These are phyloP conservation scores for Dactylellina parvicollis DNA, from an alignment of 2,329 filamentous ascomycete genomes.

Conservation along the genomic window DNA sequence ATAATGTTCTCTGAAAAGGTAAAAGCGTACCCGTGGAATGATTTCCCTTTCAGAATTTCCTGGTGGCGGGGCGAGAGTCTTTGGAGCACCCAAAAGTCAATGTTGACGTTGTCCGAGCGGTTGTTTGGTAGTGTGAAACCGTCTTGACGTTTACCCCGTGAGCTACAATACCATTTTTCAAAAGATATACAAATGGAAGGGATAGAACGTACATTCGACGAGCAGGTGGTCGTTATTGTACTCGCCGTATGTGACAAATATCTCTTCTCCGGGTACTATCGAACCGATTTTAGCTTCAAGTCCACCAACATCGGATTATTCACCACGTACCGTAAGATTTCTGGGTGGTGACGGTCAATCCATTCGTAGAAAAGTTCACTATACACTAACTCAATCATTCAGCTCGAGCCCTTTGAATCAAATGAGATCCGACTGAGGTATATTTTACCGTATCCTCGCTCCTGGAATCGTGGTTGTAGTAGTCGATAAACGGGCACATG, in stretches of 20 bases:
- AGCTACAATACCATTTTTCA: not conserved
- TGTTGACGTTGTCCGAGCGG: constrained; percentile 31
- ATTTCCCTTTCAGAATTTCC: constrained; percentile 24
- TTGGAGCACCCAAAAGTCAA: constrained; percentile 35
- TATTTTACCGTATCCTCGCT: constrained; percentile 28
- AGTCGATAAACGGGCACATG: constrained; percentile 58
- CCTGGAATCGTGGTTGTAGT: constrained; percentile 56
- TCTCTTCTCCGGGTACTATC: constrained; percentile 66
- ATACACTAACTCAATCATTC: constrained; percentile 4
- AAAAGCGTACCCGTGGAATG: constrained; percentile 45
- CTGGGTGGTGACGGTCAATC: constrained; percentile 37
- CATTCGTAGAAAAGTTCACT: constrained; percentile 39
- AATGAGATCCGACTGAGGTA: too few relatives aligned
- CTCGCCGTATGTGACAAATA: constrained; percentile 75
- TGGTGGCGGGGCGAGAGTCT: constrained; percentile 19
- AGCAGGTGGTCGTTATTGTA: constrained; percentile 79
- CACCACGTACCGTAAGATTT: constrained; percentile 32
- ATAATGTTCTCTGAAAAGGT: constrained; percentile 6
- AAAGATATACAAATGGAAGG: not conserved
- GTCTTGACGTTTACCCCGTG: constrained; percentile 9
- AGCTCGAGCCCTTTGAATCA: not conserved
- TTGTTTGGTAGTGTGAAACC: constrained; percentile 41
- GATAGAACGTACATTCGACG: constrained; percentile 66
- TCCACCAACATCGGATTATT: not conserved
- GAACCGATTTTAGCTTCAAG: not conserved